Conservation (phyloP, 805 yeast species). For the Lachancea dasiensis region DNA sequence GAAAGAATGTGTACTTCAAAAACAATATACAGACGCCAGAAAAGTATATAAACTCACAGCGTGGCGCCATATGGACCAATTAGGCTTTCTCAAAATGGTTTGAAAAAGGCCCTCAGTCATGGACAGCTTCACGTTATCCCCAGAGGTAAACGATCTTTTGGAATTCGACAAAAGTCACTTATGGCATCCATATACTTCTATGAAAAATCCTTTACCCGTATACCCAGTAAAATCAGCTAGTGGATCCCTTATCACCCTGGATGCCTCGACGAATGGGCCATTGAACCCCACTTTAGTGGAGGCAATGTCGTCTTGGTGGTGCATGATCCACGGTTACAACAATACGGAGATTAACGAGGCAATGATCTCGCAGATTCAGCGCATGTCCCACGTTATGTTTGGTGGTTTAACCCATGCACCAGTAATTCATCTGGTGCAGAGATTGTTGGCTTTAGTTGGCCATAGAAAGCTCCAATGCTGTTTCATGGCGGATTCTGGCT, state of each 20-base stretch:
- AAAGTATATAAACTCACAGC: too few relatives aligned
- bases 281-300: conserved; percentile 18
- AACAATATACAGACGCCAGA: too few relatives aligned
- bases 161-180: conserved; percentile 21
- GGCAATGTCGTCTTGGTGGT: conserved; percentile 34
- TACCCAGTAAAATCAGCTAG: conserved; percentile 23
- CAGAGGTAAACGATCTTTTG: conserved; percentile 1
- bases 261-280: conserved; percentile 8
- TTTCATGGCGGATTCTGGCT: conserved; percentile 27
- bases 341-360: conserved; percentile 28
- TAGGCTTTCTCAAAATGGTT: too few relatives aligned
- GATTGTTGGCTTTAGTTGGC: conserved; percentile 31
- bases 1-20: too few relatives aligned
- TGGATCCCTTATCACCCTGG: conserved; percentile 20
- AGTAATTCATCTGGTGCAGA: conserved; percentile 26
- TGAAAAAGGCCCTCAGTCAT: too few relatives aligned
- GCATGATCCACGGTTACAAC: conserved; percentile 30
- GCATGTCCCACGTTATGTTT: conserved; percentile 30
- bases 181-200: conserved; percentile 33
- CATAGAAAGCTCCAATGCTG: conserved; percentile 16
- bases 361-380: conserved; percentile 28
- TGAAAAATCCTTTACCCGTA: conserved; percentile 21
- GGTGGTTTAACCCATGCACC: conserved; percentile 30
- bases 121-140: conserved; percentile 1
- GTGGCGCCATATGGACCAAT: too few relatives aligned